Percentiles rank a stretch among this genome's conserved stretches.
Conservation (phyloP, 768 basidiomycete species). For the Tulasnella sp. region DNA sequence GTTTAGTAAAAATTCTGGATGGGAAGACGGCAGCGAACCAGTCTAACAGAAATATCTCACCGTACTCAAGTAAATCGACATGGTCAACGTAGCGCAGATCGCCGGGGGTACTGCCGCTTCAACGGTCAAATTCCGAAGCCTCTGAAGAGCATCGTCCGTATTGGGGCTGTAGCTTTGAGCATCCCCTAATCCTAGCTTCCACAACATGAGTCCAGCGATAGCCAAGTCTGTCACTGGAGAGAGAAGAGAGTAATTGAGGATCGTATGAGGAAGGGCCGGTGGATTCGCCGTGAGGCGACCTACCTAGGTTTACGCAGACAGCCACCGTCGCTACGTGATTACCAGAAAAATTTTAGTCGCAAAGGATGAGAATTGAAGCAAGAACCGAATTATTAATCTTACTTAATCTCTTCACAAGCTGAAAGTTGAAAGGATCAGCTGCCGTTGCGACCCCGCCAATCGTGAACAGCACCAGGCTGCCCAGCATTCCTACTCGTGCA, state of each 20-base stretch:
- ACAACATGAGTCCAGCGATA: background rate
- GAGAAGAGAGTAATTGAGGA: background rate
- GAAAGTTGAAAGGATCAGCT: background rate
- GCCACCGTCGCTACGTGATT: background rate
- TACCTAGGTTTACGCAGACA: background rate
- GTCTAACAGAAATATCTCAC: background rate
- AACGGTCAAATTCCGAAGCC: background rate
- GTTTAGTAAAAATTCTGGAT: background rate
- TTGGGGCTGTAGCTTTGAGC: background rate
- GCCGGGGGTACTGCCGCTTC: conserved; percentile 15
- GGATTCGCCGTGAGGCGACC: background rate
- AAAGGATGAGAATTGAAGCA: background rate
- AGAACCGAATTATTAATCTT: background rate
- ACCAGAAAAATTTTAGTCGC: background rate
- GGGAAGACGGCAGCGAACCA: background rate
- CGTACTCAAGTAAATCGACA: background rate
- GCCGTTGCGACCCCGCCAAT: background rate
- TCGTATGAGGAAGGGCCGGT: background rate
- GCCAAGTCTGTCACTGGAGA: background rate
- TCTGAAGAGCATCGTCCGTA: background rate
- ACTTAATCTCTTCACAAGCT: background rate
- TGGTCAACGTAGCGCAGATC: background rate
- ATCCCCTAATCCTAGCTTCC: background rate
- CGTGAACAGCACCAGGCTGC: background rate
- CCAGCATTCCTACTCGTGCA: background rate